Evolutionary conservation across 495 filamentous ascomycete species (phyloP).

Genomic region (Penicillium subrubescens): DNA sequence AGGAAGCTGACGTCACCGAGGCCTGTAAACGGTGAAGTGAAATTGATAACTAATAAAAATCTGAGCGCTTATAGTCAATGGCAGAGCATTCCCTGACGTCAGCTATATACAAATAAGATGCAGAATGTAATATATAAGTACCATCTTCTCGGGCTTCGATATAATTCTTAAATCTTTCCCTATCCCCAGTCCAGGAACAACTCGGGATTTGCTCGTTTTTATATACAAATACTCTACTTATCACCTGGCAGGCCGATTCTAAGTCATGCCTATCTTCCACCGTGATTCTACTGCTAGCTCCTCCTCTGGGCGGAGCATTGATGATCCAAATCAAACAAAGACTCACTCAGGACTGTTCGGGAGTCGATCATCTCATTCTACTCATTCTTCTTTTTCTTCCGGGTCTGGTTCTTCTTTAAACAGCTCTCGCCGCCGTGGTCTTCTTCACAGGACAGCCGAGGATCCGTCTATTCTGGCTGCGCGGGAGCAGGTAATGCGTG

Average conservation of each 20-base stretch:
- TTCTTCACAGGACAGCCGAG: constrained; percentile 51
- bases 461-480: constrained; percentile 62
- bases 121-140: background rate
- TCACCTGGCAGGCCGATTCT: background rate
- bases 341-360: constrained; percentile 14
- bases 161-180: background rate
- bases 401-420: constrained; percentile 19
- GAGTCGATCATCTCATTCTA: constrained; percentile 17
- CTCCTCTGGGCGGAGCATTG: constrained; percentile 20
- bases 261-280: constrained; percentile 34
- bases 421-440: constrained; percentile 41
- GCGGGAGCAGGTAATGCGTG: constrained; percentile 56
- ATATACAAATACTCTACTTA: background rate
- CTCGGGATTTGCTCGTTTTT: background rate
- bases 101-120: background rate
- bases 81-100: background rate
- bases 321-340: constrained; percentile 14
- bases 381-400: constrained; percentile 10
- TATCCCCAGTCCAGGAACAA: background rate
- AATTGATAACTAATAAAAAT: background rate
- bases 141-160: background rate
- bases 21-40: background rate
- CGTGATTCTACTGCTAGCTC: constrained; percentile 26
- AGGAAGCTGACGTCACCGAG: background rate
- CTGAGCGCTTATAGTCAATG: background rate